phyloP scores from a whole-genome alignment of 2,329 filamentous ascomycete genomes.

The Ophiognomonia clavigignenti-juglandacearum region DNA sequence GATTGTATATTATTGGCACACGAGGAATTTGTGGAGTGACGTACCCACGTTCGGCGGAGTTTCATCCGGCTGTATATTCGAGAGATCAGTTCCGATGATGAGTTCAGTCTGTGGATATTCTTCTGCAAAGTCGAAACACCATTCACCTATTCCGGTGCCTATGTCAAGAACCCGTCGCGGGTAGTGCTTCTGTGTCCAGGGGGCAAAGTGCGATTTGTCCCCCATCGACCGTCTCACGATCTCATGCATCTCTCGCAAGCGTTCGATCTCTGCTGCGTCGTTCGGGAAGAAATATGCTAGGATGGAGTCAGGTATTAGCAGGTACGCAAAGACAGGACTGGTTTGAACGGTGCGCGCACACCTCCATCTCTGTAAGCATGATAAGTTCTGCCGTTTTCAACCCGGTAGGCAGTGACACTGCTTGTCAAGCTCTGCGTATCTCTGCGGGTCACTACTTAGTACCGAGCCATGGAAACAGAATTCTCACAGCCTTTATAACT shows the following conservation, averaged over 20 bases:
- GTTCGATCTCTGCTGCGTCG: slow-evolving; percentile 26
- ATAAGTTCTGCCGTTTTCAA: slow-evolving; percentile 16
- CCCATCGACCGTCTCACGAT: slow-evolving; percentile 27
- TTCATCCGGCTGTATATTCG: slow-evolving; percentile 59
- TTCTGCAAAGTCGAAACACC: slow-evolving; percentile 65
- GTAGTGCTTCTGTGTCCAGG: slow-evolving; percentile 22
- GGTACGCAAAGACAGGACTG: no score
- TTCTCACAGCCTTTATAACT: not conserved
- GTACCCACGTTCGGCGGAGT: slow-evolving; percentile 62
- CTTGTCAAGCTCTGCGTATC: slow-evolving; percentile 12
- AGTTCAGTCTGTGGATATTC: slow-evolving; percentile 49
- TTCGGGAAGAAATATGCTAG: slow-evolving; percentile 32
- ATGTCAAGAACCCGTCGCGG: slow-evolving; percentile 29
- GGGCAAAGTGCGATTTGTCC: slow-evolving; percentile 26
- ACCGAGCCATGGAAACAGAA: not conserved
- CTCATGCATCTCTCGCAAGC: slow-evolving; percentile 26
- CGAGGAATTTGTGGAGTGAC: not conserved
- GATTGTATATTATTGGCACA: no score
- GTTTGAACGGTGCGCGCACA: no score
- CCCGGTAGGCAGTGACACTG: slow-evolving; percentile 13
- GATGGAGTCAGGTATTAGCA: no score
- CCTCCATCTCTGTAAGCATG: slow-evolving; percentile 15
- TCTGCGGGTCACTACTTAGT: not conserved
- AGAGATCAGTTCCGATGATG: slow-evolving; percentile 61
- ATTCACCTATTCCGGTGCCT: slow-evolving; percentile 53